Evolutionary conservation across 176 grass and related monocot species (phyloP).

Genomic region (Eleusine coracana): DNA sequence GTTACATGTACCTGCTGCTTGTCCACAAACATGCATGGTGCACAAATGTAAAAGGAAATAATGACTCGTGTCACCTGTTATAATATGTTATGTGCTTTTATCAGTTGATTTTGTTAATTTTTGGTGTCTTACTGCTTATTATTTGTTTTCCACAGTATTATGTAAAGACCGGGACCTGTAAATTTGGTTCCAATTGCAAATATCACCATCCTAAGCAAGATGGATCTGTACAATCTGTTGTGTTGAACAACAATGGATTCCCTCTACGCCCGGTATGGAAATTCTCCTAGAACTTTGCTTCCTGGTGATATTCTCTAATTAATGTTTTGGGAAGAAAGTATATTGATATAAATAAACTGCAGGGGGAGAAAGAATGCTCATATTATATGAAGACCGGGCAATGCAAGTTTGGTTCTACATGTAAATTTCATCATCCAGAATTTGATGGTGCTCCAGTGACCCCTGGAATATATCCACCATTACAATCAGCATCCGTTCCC

Average conservation of each 20-base stretch:
- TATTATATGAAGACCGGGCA: constrained; percentile 97
- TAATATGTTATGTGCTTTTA: constrained; percentile 10
- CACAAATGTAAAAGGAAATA: constrained; percentile 17
- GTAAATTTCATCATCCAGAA: constrained; percentile 95
- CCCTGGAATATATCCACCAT: constrained; percentile 66
- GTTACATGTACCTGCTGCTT: constrained; percentile 16
- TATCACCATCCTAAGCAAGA: constrained; percentile 93
- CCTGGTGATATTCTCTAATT: background rate
- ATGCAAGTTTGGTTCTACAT: constrained; percentile 85
- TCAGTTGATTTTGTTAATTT: constrained; percentile 15
- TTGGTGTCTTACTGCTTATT: constrained; percentile 2
- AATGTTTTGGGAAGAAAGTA: constrained; percentile 6
- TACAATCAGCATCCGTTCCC: constrained; percentile 61
- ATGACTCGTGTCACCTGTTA: background rate
- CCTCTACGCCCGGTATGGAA: constrained; percentile 70
- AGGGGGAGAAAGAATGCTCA: constrained; percentile 99
- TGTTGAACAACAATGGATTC: constrained; percentile 80
- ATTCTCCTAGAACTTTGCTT: constrained; percentile 28
- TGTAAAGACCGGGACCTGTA: constrained; percentile 90
- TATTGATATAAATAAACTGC: constrained; percentile 42
- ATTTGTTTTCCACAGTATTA: constrained; percentile 64
- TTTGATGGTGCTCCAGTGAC: constrained; percentile 50
- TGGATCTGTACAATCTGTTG: constrained; percentile 54
- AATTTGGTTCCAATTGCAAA: constrained; percentile 89
- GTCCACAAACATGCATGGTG: background rate